Evolutionary conservation across 176 grass and related monocot species (phyloP).

Genomic region (Musa itinerans): DNA sequence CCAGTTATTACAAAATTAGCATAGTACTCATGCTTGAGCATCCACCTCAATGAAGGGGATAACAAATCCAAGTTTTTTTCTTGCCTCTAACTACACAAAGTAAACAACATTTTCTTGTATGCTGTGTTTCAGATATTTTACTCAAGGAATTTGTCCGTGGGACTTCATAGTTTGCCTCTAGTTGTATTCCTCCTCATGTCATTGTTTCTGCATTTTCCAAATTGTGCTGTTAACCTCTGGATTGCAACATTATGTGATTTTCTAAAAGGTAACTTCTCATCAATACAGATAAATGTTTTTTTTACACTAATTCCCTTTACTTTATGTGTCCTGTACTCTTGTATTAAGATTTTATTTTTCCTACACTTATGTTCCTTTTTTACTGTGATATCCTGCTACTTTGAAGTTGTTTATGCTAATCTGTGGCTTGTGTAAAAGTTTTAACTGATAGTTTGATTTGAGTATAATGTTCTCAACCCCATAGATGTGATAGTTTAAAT

Average conservation of each 20-base stretch:
- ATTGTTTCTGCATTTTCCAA: conserved; percentile 53
- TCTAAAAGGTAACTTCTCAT: conserved; percentile 53
- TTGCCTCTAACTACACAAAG: neutral
- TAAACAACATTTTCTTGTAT: conserved; percentile 13
- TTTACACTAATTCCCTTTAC: neutral
- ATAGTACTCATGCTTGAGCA: neutral
- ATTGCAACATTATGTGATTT: conserved; percentile 43
- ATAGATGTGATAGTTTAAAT: neutral
- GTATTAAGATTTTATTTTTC: neutral
- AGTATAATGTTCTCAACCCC: neutral
- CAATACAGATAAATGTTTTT: neutral
- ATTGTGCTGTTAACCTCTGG: conserved; percentile 42
- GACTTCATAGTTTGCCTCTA: conserved; percentile 72
- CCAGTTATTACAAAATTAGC: neutral
- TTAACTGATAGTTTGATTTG: neutral
- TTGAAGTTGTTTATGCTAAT: neutral
- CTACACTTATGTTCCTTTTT: neutral
- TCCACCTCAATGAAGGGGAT: neutral
- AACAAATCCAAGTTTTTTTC: neutral
- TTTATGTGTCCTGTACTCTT: neutral
- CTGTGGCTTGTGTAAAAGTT: neutral
- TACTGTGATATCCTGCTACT: neutral
- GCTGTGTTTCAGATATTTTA: conserved; percentile 62
- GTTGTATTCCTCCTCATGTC: conserved; percentile 57
- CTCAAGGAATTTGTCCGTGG: conserved; percentile 54